Evolutionary conservation across 768 basidiomycete species (phyloP), one percentile per base, ranked within the genome.

Genomic region (Boletus eberwhitei): DNA sequence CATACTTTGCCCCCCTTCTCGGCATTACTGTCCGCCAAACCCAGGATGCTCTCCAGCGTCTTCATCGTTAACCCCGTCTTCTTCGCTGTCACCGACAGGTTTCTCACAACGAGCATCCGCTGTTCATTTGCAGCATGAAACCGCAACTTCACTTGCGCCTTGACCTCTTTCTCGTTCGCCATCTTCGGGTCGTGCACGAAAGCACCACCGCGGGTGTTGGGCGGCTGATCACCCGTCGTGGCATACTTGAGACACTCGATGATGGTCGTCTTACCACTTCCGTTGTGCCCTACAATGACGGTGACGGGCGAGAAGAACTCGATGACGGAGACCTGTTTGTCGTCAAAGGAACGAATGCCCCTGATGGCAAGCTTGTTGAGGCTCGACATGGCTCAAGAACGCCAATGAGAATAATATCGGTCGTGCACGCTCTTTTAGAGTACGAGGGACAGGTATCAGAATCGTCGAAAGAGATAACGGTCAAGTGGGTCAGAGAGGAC

Each of bases 221-320:
- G 92, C 0, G 97, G 97, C 63, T 98, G 89, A 71, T 98, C 96
- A 29, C 97, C 97, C 0, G 97, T 99, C 0, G 97, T 97, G 12
- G 93, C 93, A 69, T 99, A 99, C 77, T 98, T 98, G 71, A 99
- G 82, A 74, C 96, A 98, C 78, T 99, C 97, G 72, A 99, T 98
- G 67, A 98, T 90, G 1, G 96, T 99, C 3, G 97, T 99, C 75
- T 99, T 99, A 41, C 97, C 97, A 63, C 91, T 94, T 17, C 97
- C 97, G 72, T 99, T 99, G 76, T 94, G 91, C 2, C 97, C 97
- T 2, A 98, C 94, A 55, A 99, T 98, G 71, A 99, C 95, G 0
- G 97, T 99, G 52, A 99, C 89, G 8, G 97, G 97, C 19, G 87
- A 86, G 74, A 93, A 98, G 75, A 99, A 99, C 72, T 98, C 91